Base-by-base conservation (phyloP, 441 rosid species). In the Populus trichocarpa region DNA sequence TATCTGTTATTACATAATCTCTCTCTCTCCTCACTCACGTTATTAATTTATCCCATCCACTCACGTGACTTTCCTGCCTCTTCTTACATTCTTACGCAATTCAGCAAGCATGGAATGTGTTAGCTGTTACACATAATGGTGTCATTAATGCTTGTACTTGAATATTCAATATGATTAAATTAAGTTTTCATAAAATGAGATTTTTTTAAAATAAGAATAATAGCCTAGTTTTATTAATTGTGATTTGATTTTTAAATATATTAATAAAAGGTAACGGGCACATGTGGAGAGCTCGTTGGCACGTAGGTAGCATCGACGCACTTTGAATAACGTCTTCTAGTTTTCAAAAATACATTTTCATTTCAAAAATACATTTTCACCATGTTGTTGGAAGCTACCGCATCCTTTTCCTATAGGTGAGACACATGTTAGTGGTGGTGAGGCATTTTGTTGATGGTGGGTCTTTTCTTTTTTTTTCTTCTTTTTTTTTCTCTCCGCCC, bases 51-150 rank as follows among this genome's bases (percentile, higher is more conserved):
- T 25, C 76, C 71, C 83, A 0, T 78, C 12, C 12, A 4, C 28
- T 84, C 88, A 82, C 88, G 82, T 80, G 85, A 83, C 78, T 32
- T 42, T 13, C 71, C 30, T 30, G 36, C 50, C 3, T 36, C 18
- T 30, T 4, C 20, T n/a, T 30, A 13, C 16, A 18, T 5, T 2
- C 11, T 59, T 13, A 8, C 18, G 3, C 3, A 26, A 64, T 38
- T 9, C 42, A 38, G 42, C 42, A 38, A 38, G 12, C 12, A 2
- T 38, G 42, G 42, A 8, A 10, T 10, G 12, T 38, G 42, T 38
- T 38, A 10, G 12, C 12, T 38, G 42, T 38, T 38, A 38, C 42
- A 9, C 42, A 38, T 38, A 9, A 38, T 38, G 10, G 42, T 38
- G 42, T 38, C 10, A 9, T 38, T 38, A 38, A 38, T 38, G 42